phyloP scores from a whole-genome alignment of 2,329 filamentous ascomycete genomes.

The Neophaeococcomyces mojaviensis region DNA sequence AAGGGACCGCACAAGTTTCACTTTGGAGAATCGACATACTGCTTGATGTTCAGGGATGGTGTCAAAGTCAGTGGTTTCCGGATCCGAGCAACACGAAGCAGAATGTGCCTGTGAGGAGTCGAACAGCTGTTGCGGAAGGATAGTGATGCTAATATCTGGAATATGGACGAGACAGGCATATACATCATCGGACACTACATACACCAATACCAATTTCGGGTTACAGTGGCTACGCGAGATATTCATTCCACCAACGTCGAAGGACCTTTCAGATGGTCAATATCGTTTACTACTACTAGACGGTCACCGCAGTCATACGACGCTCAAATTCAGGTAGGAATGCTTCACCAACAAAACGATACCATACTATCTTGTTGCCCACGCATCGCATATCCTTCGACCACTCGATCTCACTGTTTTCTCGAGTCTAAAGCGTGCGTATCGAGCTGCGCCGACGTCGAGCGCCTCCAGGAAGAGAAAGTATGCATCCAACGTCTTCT shows the following conservation, averaged over 20 bases:
- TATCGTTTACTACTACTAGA: slow-evolving; percentile 19
- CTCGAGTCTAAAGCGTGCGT: slow-evolving; percentile 11
- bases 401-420: slow-evolving; percentile 19
- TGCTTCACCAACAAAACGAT: slow-evolving; percentile 17
- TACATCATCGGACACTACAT: slow-evolving; percentile 19
- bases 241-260: no score
- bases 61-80: slow-evolving; percentile 34
- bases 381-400: slow-evolving; percentile 23
- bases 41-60: slow-evolving; percentile 53
- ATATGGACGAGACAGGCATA: no score
- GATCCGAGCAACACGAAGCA: slow-evolving; percentile 28
- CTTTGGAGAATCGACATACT: slow-evolving; percentile 66
- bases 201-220: slow-evolving; percentile 19
- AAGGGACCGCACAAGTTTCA: no score
- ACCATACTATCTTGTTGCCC: slow-evolving; percentile 17
- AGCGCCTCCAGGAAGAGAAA: no score
- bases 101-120: slow-evolving; percentile 36
- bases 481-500: no score
- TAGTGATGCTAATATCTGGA: slow-evolving; percentile 18
- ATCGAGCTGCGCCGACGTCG: slow-evolving; percentile 4
- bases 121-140: slow-evolving; percentile 28
- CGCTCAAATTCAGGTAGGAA: slow-evolving; percentile 19
- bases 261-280: no score
- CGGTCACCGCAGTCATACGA: slow-evolving; percentile 16
- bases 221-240: no score